Evolutionary conservation across 108 stramenopile genomes (phyloP).

Genomic region (Seminavis robusta): DNA sequence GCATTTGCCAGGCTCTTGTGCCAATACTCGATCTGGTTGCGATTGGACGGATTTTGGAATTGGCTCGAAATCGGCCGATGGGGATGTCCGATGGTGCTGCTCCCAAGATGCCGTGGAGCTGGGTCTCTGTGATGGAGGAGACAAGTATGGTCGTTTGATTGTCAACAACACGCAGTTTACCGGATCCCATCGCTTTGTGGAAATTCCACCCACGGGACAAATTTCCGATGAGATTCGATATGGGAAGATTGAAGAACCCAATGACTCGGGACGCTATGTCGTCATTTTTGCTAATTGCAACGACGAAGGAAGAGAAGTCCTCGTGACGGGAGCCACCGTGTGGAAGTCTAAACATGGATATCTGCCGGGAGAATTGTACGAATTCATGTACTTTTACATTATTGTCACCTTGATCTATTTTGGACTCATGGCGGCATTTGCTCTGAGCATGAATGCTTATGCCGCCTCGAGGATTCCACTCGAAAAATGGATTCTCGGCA

Average conservation of each 20-base stretch:
- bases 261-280: slow-evolving; percentile 59
- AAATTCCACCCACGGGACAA: slow-evolving; percentile 53
- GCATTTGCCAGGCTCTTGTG: slow-evolving; percentile 59
- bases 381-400: slow-evolving; percentile 77
- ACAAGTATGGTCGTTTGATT: slow-evolving; percentile 60
- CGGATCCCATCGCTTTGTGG: slow-evolving; percentile 58
- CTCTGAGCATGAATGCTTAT: slow-evolving; percentile 54
- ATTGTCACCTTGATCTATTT: slow-evolving; percentile 43
- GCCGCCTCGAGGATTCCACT: slow-evolving; percentile 71
- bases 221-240: slow-evolving; percentile 39
- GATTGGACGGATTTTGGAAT: slow-evolving; percentile 80
- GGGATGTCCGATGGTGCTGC: slow-evolving; percentile 72
- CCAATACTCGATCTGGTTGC: slow-evolving; percentile 57
- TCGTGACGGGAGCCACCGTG: slow-evolving; percentile 56
- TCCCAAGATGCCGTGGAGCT: slow-evolving; percentile 61
- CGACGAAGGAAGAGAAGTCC: slow-evolving; percentile 56
- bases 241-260: slow-evolving; percentile 46
- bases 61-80: slow-evolving; percentile 45
- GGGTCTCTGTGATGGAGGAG: slow-evolving; percentile 50
- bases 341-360: slow-evolving; percentile 79
- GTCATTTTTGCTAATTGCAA: slow-evolving; percentile 82
- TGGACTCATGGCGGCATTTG: slow-evolving; percentile 55
- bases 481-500: slow-evolving; percentile 77
- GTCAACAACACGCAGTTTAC: slow-evolving; percentile 45
- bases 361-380: slow-evolving; percentile 82